Evolutionary conservation across 2,329 filamentous ascomycete genomes (phyloP).

Genomic region (Gnomoniopsis sp.): DNA sequence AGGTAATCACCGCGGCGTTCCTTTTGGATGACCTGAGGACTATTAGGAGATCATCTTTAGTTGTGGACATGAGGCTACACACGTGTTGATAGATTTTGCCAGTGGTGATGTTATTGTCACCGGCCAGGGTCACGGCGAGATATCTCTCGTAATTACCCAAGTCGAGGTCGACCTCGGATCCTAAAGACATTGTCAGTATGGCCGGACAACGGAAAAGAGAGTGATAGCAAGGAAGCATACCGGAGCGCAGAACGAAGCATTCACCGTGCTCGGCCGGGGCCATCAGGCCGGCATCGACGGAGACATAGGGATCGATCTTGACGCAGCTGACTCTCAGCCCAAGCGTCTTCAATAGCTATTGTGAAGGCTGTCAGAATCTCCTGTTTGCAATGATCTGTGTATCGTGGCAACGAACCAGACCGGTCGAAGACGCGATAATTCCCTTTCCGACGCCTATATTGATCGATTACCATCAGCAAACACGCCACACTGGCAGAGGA

Average conservation of each 20-base stretch:
- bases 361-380: constrained; percentile 7
- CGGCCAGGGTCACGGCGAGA: constrained; percentile 74
- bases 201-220: background rate
- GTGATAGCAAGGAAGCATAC: background rate
- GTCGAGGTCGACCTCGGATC: constrained; percentile 45
- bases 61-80: constrained; percentile 53
- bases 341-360: constrained; percentile 69
- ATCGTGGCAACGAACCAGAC: constrained; percentile 11
- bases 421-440: constrained; percentile 18
- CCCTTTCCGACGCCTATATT: constrained; percentile 19
- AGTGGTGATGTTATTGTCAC: constrained; percentile 94
- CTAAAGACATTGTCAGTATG: constrained; percentile 12
- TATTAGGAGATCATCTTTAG: background rate
- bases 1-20: constrained; percentile 71
- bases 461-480: constrained; percentile 6
- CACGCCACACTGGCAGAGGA: background rate
- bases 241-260: constrained; percentile 70
- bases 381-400: background rate
- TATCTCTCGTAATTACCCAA: constrained; percentile 63
- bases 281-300: constrained; percentile 34
- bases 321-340: constrained; percentile 67
- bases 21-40: constrained; percentile 43
- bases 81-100: constrained; percentile 94
- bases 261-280: constrained; percentile 65
- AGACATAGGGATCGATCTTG: constrained; percentile 51